These are phyloP conservation scores for Penicillium expansum DNA, from an alignment of 2,329 filamentous ascomycete species.

Conservation along the genomic window DNA sequence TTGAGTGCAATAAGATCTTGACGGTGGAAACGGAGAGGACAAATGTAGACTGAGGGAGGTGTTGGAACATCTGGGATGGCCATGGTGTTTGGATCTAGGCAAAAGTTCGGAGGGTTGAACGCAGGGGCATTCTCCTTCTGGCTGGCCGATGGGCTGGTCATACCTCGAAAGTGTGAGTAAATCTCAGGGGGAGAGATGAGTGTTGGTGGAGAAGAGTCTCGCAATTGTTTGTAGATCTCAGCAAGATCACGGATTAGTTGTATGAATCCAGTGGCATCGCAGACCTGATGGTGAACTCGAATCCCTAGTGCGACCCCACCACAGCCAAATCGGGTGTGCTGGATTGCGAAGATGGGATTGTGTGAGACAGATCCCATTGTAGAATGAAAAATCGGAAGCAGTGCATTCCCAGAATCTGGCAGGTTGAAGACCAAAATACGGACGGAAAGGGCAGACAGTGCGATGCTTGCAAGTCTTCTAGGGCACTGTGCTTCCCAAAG, in stretches of 20 bases:
- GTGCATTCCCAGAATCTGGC: neutral
- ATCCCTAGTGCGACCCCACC: slow-evolving; percentile 4
- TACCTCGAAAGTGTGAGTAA: neutral
- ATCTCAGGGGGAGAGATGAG: neutral
- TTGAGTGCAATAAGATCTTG: neutral
- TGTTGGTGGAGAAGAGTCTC: neutral
- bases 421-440: neutral
- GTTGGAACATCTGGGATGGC: too few relatives aligned
- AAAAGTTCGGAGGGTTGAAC: neutral
- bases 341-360: slow-evolving; percentile 2
- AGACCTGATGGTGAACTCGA: slow-evolving; percentile 6
- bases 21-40: neutral
- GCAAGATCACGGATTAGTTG: slow-evolving; percentile 1
- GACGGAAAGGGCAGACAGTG: neutral
- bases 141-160: neutral
- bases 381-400: neutral
- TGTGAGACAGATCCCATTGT: neutral
- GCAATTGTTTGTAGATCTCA: slow-evolving; percentile 3
- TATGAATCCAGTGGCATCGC: slow-evolving; percentile 4
- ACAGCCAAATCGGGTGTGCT: slow-evolving; percentile 9
- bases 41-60: neutral
- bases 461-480: neutral
- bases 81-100: neutral
- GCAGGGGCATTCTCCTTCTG: neutral
- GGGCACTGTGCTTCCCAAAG: slow-evolving; percentile 2